phyloP scores from a whole-genome alignment of 129 eudicot species.

The Dittrichia graveolens region DNA sequence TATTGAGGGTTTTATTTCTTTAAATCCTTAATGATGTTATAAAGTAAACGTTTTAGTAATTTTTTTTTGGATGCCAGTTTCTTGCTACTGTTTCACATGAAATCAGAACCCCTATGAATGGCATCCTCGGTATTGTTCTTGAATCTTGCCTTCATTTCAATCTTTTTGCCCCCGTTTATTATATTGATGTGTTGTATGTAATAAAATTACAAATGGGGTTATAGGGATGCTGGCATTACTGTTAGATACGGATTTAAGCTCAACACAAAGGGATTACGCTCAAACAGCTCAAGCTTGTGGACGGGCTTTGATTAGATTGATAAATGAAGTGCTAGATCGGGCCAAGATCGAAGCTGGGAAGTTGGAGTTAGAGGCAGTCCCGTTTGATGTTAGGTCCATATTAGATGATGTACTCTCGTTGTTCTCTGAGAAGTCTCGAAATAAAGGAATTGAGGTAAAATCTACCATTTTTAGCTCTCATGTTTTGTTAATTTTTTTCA shows the following conservation, averaged over 20 bases:
- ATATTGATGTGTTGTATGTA: neutral
- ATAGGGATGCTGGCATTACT: constrained; percentile 82
- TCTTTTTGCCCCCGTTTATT: neutral
- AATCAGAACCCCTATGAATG: constrained; percentile 92
- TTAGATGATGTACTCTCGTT: constrained; percentile 82
- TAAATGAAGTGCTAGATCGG: constrained; percentile 83
- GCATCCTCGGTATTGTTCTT: constrained; percentile 59
- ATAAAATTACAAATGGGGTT: constrained; percentile 5
- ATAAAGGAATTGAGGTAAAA: constrained; percentile 76
- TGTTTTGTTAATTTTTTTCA: neutral
- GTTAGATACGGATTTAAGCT: constrained; percentile 74
- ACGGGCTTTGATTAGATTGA: constrained; percentile 66
- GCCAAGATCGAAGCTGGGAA: constrained; percentile 93
- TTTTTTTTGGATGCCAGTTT: constrained; percentile 50
- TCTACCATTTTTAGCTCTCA: neutral
- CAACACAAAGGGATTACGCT: constrained; percentile 79
- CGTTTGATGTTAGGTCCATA: constrained; percentile 68
- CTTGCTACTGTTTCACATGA: constrained; percentile 91
- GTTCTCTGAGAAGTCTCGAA: constrained; percentile 81
- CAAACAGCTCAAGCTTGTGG: constrained; percentile 93
- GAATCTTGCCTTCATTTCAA: neutral
- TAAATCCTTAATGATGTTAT: neutral
- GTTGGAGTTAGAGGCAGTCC: constrained; percentile 76
- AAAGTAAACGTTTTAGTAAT: neutral
- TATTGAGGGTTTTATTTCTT: neutral